Percentiles rank a stretch among this genome's conserved stretches.
Evolutionary conservation across 306 rosid species (phyloP).

Genomic region (Begonia loranthoides): DNA sequence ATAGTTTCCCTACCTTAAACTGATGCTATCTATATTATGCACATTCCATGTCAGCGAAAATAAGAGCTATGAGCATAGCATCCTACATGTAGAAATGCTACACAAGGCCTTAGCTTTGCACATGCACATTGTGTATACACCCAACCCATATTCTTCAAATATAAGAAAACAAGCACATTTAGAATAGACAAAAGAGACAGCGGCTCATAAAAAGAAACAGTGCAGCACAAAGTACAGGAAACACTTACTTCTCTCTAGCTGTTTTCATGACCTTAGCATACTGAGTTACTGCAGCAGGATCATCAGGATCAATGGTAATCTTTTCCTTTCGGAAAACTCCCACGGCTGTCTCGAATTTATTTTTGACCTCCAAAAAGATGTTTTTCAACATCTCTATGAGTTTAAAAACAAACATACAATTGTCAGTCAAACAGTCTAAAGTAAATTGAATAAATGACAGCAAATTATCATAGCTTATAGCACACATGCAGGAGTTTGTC

Average conservation of each 20-base stretch:
- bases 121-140: too few species aligned
- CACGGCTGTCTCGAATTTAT: conserved; percentile 63
- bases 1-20: too few species aligned
- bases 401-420: conserved; percentile 14
- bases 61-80: too few species aligned
- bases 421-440: conserved; percentile 8
- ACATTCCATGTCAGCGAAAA: too few species aligned
- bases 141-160: too few species aligned
- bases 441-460: background rate
- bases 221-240: background rate
- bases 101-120: too few species aligned
- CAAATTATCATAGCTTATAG: background rate
- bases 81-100: too few species aligned
- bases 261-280: conserved; percentile 82
- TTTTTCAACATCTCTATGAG: conserved; percentile 71
- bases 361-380: conserved; percentile 68
- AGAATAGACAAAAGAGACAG: background rate
- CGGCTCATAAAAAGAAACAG: too few species aligned
- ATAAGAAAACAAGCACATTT: background rate
- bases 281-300: conserved; percentile 76
- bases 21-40: too few species aligned
- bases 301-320: conserved; percentile 83
- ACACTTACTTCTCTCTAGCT: conserved; percentile 68
- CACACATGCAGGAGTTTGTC: background rate
- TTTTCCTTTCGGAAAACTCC: conserved; percentile 69